Conservation (phyloP, 768 basidiomycete genomes). For the Rhodotorula kratochvilovae region DNA sequence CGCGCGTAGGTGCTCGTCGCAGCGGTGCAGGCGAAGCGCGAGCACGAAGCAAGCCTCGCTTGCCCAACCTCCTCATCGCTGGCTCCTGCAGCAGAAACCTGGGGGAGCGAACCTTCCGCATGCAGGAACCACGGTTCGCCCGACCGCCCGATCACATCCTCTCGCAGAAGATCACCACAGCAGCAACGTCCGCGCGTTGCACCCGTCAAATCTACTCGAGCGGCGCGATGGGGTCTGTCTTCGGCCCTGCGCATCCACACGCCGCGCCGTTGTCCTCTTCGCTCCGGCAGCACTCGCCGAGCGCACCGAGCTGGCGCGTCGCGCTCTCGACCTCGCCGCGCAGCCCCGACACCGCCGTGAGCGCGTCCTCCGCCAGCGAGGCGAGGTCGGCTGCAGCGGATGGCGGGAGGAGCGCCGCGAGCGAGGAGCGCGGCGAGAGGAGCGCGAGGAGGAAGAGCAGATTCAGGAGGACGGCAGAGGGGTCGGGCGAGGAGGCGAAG, state of each 20-base stretch:
- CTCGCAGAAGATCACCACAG: too few species aligned
- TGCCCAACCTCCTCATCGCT: too few species aligned
- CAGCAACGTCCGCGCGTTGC: too few species aligned
- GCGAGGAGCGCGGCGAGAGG: constrained; percentile 6
- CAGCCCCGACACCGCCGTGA: neutral
- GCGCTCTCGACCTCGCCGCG: constrained; percentile 25
- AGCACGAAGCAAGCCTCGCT: too few species aligned
- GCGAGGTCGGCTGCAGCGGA: neutral
- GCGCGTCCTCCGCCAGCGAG: neutral
- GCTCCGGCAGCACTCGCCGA: constrained; percentile 38
- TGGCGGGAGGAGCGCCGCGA: constrained; percentile 21
- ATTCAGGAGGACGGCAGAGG: neutral
- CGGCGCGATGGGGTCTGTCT: too few species aligned
- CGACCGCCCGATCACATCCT: too few species aligned
- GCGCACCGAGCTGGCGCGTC: constrained; percentile 25
- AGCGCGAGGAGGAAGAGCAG: constrained; percentile 28
- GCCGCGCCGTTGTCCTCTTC: constrained; percentile 18
- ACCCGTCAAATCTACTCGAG: too few species aligned
- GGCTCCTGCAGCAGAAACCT: too few species aligned
- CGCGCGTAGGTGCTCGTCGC: too few species aligned
- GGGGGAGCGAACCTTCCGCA: too few species aligned
- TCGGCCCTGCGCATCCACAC: neutral
- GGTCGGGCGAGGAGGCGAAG: neutral
- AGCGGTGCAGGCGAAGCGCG: too few species aligned
- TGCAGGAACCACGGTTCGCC: too few species aligned